These are phyloP conservation scores for Thozetella sp. DNA, from an alignment of 495 filamentous ascomycete genomes.

Conservation along the genomic window DNA sequence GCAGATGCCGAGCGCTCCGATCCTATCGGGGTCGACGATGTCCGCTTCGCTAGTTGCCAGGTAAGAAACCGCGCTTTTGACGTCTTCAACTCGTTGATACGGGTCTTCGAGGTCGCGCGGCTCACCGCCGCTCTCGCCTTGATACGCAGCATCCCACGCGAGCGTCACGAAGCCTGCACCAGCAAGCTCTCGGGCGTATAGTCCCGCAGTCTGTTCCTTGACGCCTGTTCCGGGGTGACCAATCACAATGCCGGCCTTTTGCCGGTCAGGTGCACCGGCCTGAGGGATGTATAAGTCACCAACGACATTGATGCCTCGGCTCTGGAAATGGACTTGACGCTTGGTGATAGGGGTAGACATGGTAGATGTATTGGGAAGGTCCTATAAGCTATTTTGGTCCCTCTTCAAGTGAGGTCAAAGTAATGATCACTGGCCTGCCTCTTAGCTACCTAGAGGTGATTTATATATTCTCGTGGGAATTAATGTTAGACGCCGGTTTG, in stretches of 20 bases:
- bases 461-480: neutral
- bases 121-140: constrained; percentile 35
- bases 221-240: constrained; percentile 32
- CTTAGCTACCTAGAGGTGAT: neutral
- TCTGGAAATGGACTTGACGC: neutral
- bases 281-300: constrained; percentile 3
- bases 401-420: neutral
- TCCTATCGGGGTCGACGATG: constrained; percentile 27
- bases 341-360: neutral
- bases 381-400: neutral
- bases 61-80: constrained; percentile 35
- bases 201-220: constrained; percentile 39
- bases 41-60: constrained; percentile 16
- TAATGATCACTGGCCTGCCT: neutral
- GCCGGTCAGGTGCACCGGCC: constrained; percentile 5
- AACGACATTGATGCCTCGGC: neutral
- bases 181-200: constrained; percentile 29
- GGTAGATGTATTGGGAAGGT: neutral
- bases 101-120: constrained; percentile 40
- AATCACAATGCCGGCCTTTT: constrained; percentile 31
- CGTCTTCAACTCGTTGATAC: constrained; percentile 36
- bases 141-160: constrained; percentile 39
- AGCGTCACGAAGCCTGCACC: constrained; percentile 31
- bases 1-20: constrained; percentile 44
- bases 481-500: neutral